Percentiles rank a stretch among this genome's conserved stretches.
These are phyloP conservation scores for Cochlearia excelsa DNA, from an alignment of 345 rosid species.

Conservation along the genomic window DNA sequence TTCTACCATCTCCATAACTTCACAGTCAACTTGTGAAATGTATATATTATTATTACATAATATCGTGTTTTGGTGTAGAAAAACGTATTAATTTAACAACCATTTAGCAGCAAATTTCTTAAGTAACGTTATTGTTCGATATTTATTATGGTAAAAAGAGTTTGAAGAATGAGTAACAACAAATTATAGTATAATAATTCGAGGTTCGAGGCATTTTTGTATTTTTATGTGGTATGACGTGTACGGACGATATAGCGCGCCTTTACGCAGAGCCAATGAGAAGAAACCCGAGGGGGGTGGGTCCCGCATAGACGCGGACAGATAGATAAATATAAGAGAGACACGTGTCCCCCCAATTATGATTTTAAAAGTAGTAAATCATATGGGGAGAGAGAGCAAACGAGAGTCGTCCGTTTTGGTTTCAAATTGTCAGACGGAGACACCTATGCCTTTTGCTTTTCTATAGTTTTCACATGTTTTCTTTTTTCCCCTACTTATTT, in stretches of 20 bases:
- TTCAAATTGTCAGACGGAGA: slow-evolving; percentile 21
- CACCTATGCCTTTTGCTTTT: slow-evolving; percentile 17
- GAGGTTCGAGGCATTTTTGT: slow-evolving; percentile 20
- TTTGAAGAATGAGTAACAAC: too few species aligned
- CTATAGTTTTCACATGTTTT: slow-evolving; percentile 27
- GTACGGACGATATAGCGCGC: slow-evolving; percentile 32
- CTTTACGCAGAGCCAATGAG: slow-evolving; percentile 30
- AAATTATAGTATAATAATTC: too few species aligned
- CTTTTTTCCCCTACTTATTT: too few species aligned
- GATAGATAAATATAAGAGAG: neutral
- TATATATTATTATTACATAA: too few species aligned
- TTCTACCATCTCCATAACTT: too few species aligned
- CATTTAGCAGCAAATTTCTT: too few species aligned
- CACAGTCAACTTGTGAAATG: too few species aligned
- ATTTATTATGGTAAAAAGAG: too few species aligned
- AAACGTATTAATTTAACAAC: too few species aligned
- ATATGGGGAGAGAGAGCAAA: slow-evolving; percentile 24
- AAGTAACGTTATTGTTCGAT: too few species aligned
- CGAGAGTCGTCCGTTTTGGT: slow-evolving; percentile 33
- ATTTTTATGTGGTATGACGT: slow-evolving; percentile 14
- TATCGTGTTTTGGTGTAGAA: too few species aligned
- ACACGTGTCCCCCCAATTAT: slow-evolving; percentile 19
- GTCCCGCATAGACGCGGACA: slow-evolving; percentile 19
- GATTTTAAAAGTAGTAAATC: neutral
- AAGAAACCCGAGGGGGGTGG: slow-evolving; percentile 10